These are phyloP conservation scores for Ulmus americana DNA, from an alignment of 331 rosid genomes.

Conservation along the genomic window DNA sequence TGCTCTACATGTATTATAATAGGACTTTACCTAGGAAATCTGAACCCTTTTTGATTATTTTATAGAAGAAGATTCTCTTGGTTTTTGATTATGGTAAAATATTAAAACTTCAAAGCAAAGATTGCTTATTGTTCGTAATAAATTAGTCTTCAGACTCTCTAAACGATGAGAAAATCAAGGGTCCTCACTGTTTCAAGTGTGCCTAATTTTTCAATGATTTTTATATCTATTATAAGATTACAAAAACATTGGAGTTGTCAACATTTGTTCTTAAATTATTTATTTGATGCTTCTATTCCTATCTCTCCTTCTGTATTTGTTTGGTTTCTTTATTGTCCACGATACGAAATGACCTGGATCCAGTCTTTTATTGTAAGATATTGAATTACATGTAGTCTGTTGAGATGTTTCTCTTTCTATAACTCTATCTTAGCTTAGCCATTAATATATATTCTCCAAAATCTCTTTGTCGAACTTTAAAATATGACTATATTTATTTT, in stretches of 20 bases:
- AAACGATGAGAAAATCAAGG: slow-evolving; percentile 50
- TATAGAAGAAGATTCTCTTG: slow-evolving; percentile 47
- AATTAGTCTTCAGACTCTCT: slow-evolving; percentile 30
- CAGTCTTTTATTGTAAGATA: slow-evolving; percentile 35
- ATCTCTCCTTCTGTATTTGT: slow-evolving; percentile 23
- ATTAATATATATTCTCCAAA: slow-evolving; percentile 13
- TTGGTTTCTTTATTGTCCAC: slow-evolving; percentile 32
- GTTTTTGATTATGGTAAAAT: slow-evolving; percentile 27
- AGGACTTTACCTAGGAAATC: slow-evolving; percentile 32
- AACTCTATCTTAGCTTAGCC: slow-evolving; percentile 17
- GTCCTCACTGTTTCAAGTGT: slow-evolving; percentile 24
- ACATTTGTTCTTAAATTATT: slow-evolving; percentile 35
- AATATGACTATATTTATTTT: background rate
- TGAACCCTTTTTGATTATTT: slow-evolving; percentile 23
- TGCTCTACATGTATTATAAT: slow-evolving; percentile 25
- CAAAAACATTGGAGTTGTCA: slow-evolving; percentile 40
- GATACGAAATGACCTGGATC: slow-evolving; percentile 67
- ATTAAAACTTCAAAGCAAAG: slow-evolving; percentile 30
- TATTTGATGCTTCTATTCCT: slow-evolving; percentile 63
- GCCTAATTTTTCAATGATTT: slow-evolving; percentile 18
- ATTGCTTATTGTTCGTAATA: slow-evolving; percentile 38
- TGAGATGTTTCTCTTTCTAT: slow-evolving; percentile 25
- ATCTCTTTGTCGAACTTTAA: slow-evolving; percentile 5
- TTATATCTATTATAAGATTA: slow-evolving; percentile 21
- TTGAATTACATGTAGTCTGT: slow-evolving; percentile 30